Evolutionary conservation across 208 protist species (phyloP), one percentile per base, ranked within the genome.

Genomic region (Wallacemonas sp.): DNA sequence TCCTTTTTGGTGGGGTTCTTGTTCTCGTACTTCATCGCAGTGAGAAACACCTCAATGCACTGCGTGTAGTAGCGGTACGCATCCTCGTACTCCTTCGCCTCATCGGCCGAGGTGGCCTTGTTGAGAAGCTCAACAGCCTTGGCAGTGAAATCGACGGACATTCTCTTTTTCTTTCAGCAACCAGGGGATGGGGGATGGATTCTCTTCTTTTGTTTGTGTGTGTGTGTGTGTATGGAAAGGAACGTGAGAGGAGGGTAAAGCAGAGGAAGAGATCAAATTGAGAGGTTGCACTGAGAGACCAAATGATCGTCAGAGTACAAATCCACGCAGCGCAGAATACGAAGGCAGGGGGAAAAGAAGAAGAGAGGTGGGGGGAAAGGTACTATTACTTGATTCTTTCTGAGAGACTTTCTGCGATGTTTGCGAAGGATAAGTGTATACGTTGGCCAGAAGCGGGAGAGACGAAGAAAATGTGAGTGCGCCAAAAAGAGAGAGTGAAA

Each of bases 1-100:
- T 98, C 86, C 48, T 93, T 97, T 72, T 98, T 98, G 60, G 95
- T 94, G 48, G 80, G 81, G 58, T 96, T 98, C 78, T 98, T 96
- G 32, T 88, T 93, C 65, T 92, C 88, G 86, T 98, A 98, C 85
- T 98, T 99, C 30, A 98, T 88, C 38, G 93, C 95, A 2, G 86
- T 97, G 54, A 98, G 75, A 63, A 99, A 98, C 32, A 95, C 94
- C 12, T 99, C 94, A 44, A 99, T 86, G 12, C 87, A 92, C 72
- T 98, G 79, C 61, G 93, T 93, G 84, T 99, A 99, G 72, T 85
- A 85, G 23, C 72, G 75, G 65, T 98, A 91, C 48, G 97, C 97
- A 63, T 98, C 85, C 12, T 95, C 84, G 68, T 98, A 98, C 41
- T 98, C 90, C 61, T 98, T 95, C 32, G 74, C 72, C 54, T 96